Evolutionary conservation across 1,284 basidiomycete species (phyloP).

Genomic region (Schizophyllum amplum): DNA sequence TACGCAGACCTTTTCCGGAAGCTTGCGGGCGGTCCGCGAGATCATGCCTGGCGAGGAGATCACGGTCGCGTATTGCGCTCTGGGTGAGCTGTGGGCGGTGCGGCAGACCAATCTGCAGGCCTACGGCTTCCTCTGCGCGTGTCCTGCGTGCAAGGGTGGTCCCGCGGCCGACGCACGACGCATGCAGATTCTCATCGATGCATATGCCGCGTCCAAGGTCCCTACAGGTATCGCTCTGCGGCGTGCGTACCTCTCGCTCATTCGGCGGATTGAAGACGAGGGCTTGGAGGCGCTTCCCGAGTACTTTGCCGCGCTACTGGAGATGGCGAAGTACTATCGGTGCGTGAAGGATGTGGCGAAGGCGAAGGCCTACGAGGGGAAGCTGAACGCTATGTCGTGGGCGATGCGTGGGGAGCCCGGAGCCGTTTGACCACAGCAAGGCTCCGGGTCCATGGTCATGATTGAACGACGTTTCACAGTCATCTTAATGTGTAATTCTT

Average conservation of each 20-base stretch:
- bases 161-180: not conserved
- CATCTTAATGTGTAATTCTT: no score
- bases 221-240: not conserved
- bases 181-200: not conserved
- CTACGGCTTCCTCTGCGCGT: not conserved
- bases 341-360: not conserved
- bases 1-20: not conserved
- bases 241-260: not conserved
- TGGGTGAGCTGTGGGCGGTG: not conserved
- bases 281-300: not conserved
- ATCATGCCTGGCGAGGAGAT: slow-evolving; percentile 3
- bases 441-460: not conserved
- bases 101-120: not conserved
- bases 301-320: not conserved
- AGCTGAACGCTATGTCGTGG: not conserved
- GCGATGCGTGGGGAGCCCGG: not conserved
- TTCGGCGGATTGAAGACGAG: not conserved
- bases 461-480: not conserved
- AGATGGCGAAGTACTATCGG: not conserved
- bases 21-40: not conserved
- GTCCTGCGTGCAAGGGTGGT: not conserved
- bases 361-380: not conserved
- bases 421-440: not conserved
- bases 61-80: not conserved
- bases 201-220: not conserved